Percentiles rank a stretch among this genome's conserved stretches.
These are phyloP conservation scores for Melastoma candidum DNA, from an alignment of 441 rosid species.

Conservation along the genomic window DNA sequence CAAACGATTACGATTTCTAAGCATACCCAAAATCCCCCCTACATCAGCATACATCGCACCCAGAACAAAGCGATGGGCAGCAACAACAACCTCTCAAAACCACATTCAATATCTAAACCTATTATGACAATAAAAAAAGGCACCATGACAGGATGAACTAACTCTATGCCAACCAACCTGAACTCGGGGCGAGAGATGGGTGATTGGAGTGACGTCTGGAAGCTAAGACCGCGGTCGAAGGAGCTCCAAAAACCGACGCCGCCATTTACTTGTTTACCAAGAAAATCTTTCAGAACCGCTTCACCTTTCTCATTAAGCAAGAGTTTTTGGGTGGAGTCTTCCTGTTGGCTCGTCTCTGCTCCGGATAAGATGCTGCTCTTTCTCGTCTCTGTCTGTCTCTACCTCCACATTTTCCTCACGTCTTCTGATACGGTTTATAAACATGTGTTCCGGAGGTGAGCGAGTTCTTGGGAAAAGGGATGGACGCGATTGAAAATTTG, in stretches of 20 bases:
- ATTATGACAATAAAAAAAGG: too few species aligned
- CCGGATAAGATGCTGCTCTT: constrained; percentile 3
- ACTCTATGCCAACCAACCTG: constrained; percentile 30
- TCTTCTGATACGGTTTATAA: too few species aligned
- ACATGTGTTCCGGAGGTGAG: too few species aligned
- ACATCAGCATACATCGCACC: background rate
- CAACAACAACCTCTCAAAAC: background rate
- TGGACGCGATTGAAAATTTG: too few species aligned
- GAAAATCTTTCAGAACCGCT: too few species aligned
- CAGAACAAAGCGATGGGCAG: constrained; percentile 7
- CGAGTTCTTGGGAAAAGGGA: too few species aligned
- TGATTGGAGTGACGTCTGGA: constrained; percentile 38
- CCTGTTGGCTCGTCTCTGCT: background rate
- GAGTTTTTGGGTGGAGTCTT: background rate
- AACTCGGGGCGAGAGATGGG: constrained; percentile 29
- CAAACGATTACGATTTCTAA: background rate
- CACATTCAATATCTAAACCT: too few species aligned
- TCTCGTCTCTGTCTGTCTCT: constrained; percentile 11
- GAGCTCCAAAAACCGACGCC: constrained; percentile 60
- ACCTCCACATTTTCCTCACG: too few species aligned
- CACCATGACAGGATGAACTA: too few species aligned
- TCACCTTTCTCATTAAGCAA: background rate
- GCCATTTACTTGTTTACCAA: constrained; percentile 13
- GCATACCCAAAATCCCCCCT: constrained; percentile 2
- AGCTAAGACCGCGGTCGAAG: constrained; percentile 47